Base-by-base conservation (phyloP, 192 early-diverging fungal genomes). In the Radiomyces spectabilis region DNA sequence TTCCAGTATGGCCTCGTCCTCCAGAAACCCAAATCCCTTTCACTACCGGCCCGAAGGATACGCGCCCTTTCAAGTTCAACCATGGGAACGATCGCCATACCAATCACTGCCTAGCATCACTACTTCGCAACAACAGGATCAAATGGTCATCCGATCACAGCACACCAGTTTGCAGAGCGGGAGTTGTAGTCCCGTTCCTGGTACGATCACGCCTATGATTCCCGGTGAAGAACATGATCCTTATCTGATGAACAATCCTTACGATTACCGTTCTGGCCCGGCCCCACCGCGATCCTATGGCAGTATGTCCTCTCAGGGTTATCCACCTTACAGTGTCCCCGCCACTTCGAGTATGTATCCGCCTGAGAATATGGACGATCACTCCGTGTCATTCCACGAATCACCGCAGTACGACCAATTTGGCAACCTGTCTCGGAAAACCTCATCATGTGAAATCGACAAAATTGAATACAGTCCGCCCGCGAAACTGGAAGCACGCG, bases 231-330 rank as follows among this genome's bases (percentile, higher is more conserved):
- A 62, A 4, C 46, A 47, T 24, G 52, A 62, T 22, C 19, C 55
- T 18, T 62, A 62, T 22, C 35, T 62, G 16, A 27, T 62, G 27
- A 62, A 62, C 18, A 54, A 53, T 22, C 27, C 60, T 16, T 62
- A 48, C 41, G 60, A 62, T 30, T 62, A 62, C 22, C 51, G 52
- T n/a, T 34, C 38, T 32, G 19, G 29, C 5, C 15, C 45, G 4
- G 13, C 18, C 12, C 15, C 27, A 27, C 29, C 45, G 3, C 5
- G 13, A 27, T 27, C 45, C 8, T 27, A 19, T 7, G 24, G 12
- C 45, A 44, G 13, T 13, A 35, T 35, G 33, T 13, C 5, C 13
- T 8, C 6, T 13, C 33, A 35, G 5, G 6, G 13, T 35, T 13
- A 35, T 35, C n/a, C 33, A 35, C 33, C 33, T 8, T 35, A 5